Conservation (phyloP, 2,329 filamentous ascomycete species). For the Talaromyces sp. region DNA sequence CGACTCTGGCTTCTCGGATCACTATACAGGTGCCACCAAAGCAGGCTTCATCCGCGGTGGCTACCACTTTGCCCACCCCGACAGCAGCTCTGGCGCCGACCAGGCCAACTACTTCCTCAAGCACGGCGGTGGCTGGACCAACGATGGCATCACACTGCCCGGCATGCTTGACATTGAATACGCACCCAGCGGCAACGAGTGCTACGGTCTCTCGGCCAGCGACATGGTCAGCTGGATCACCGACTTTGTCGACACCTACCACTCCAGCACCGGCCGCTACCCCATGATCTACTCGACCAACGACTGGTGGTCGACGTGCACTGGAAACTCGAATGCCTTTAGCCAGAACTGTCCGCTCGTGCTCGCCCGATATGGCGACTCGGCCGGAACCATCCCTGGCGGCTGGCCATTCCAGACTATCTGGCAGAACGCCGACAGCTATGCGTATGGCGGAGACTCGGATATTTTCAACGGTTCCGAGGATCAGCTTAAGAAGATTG, state of each 20-base stretch:
- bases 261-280: conserved; percentile 41
- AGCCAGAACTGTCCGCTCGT: conserved; percentile 43
- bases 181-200: conserved; percentile 31
- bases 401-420: conserved; percentile 51
- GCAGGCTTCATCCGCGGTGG: conserved; percentile 51
- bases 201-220: conserved; percentile 42
- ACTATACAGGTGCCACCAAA: conserved; percentile 47
- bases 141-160: conserved; percentile 51
- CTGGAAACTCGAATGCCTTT: conserved; percentile 46
- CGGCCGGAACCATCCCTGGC: conserved; percentile 43
- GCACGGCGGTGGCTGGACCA: conserved; percentile 51
- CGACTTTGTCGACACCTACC: conserved; percentile 50
- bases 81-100: conserved; percentile 36
- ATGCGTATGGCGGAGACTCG: conserved; percentile 49
- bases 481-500: conserved; percentile 25
- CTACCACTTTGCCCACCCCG: conserved; percentile 53
- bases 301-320: conserved; percentile 52
- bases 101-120: conserved; percentile 51
- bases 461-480: conserved; percentile 48
- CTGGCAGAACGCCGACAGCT: conserved; percentile 50
- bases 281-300: conserved; percentile 51
- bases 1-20: conserved; percentile 42
- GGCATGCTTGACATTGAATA: conserved; percentile 55
- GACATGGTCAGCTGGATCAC: conserved; percentile 50
- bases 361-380: conserved; percentile 41